Evolutionary conservation across 306 rosid species (phyloP).

Genomic region (Senna siamea): DNA sequence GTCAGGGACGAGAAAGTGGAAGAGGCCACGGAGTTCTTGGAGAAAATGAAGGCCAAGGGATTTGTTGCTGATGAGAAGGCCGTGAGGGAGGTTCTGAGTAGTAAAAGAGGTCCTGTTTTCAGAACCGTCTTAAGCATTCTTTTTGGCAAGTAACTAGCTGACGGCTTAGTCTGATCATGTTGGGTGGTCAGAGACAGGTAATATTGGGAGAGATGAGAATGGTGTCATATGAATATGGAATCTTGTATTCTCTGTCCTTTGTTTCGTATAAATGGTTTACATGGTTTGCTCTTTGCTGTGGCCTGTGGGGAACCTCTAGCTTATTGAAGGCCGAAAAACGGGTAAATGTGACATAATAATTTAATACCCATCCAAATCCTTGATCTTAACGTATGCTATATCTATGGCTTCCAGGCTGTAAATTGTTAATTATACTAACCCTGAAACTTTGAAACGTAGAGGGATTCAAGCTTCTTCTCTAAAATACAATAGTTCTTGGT

Average conservation of each 20-base stretch:
- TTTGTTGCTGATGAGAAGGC: slow-evolving; percentile 70
- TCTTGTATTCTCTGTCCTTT: neutral
- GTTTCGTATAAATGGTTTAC: neutral
- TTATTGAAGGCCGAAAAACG: neutral
- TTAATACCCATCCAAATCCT: neutral
- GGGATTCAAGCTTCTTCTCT: too few species aligned
- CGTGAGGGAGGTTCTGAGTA: slow-evolving; percentile 52
- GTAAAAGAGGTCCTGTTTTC: slow-evolving; percentile 52
- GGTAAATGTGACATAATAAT: neutral
- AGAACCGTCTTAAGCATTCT: slow-evolving; percentile 63
- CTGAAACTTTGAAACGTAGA: too few species aligned
- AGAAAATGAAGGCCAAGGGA: slow-evolving; percentile 57
- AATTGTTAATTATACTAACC: neutral
- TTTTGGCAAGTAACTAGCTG: slow-evolving; percentile 49
- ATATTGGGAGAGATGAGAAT: neutral
- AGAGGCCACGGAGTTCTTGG: slow-evolving; percentile 59
- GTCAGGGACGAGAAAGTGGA: slow-evolving; percentile 47
- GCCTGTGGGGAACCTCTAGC: neutral
- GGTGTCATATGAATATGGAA: neutral
- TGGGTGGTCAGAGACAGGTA: neutral
- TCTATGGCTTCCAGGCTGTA: too few species aligned
- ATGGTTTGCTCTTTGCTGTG: neutral
- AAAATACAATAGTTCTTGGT: too few species aligned
- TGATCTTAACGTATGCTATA: too few species aligned
- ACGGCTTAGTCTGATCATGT: neutral